Evolutionary conservation across 83 land plant genomes (phyloP).

Genomic region (Thuja plicata): DNA sequence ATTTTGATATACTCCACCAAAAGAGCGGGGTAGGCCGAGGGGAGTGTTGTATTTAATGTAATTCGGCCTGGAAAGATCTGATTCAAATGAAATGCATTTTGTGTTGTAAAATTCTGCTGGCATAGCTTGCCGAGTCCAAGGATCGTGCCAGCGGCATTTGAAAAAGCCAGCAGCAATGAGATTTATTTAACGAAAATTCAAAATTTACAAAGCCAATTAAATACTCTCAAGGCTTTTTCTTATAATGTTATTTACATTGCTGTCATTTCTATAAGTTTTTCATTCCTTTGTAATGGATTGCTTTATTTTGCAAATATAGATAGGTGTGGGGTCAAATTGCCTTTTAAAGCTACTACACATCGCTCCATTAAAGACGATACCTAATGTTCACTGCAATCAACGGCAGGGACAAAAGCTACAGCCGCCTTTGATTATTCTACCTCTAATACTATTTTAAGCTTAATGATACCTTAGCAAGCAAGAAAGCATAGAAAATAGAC

Average conservation of each 20-base stretch:
- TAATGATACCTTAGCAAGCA: background rate
- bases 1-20: background rate
- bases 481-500: background rate
- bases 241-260: no score
- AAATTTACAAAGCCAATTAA: background rate
- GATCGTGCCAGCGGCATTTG: background rate
- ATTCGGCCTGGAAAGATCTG: background rate
- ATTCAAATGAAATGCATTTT: background rate
- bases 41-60: constrained; percentile 1
- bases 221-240: background rate
- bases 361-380: background rate
- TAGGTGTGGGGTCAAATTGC: background rate
- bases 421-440: background rate
- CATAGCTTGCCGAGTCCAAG: background rate
- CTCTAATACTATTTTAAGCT: background rate
- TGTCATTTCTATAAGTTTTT: no score
- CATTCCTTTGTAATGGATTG: background rate
- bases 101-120: constrained; percentile 14
- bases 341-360: background rate
- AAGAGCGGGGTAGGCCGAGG: background rate
- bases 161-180: background rate
- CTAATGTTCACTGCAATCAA: background rate
- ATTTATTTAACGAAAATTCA: background rate
- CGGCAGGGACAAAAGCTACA: background rate
- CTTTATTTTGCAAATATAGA: background rate